Conservation (phyloP, 2,329 filamentous ascomycete species). For the Neonectria punicea region DNA sequence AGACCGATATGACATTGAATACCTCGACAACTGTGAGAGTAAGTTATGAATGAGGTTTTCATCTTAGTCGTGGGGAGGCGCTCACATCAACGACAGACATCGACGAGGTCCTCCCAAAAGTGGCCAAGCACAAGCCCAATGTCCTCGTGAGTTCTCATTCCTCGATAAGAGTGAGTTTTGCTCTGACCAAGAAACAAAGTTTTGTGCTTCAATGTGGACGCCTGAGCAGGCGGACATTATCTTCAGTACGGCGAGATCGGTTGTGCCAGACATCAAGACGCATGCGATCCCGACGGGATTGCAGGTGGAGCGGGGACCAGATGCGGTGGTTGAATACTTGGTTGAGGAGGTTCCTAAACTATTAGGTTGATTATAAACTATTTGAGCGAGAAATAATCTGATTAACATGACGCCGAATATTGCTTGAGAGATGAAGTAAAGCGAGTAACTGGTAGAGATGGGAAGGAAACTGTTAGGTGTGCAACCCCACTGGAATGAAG, state of each 20-base stretch:
- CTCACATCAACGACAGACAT: slow-evolving; percentile 52
- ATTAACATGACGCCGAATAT: not conserved
- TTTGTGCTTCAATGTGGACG: slow-evolving; percentile 67
- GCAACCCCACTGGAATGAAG: not conserved
- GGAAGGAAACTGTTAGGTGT: not conserved
- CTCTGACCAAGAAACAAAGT: slow-evolving; percentile 50
- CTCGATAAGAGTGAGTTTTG: not conserved
- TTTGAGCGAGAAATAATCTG: not conserved
- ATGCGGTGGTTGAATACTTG: slow-evolving; percentile 65
- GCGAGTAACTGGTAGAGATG: not conserved
- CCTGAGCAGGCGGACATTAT: slow-evolving; percentile 59
- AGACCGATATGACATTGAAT: slow-evolving; percentile 70
- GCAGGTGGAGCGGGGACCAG: slow-evolving; percentile 63
- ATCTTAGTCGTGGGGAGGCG: not conserved
- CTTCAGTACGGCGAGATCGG: slow-evolving; percentile 53
- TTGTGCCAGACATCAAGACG: slow-evolving; percentile 59
- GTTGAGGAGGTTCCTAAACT: slow-evolving; percentile 52
- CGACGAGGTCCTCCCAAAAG: slow-evolving; percentile 64
- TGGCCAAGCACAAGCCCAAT: slow-evolving; percentile 50
- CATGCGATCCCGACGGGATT: slow-evolving; percentile 64
- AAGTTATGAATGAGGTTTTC: slow-evolving; percentile 11
- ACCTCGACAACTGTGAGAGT: slow-evolving; percentile 72
- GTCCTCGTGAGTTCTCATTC: slow-evolving; percentile 39
- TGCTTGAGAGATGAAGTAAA: not conserved
- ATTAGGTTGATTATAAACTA: slow-evolving; percentile 4